These are phyloP conservation scores for Aspergillus saccharolyticus DNA, from an alignment of 495 filamentous ascomycete species.

Conservation along the genomic window DNA sequence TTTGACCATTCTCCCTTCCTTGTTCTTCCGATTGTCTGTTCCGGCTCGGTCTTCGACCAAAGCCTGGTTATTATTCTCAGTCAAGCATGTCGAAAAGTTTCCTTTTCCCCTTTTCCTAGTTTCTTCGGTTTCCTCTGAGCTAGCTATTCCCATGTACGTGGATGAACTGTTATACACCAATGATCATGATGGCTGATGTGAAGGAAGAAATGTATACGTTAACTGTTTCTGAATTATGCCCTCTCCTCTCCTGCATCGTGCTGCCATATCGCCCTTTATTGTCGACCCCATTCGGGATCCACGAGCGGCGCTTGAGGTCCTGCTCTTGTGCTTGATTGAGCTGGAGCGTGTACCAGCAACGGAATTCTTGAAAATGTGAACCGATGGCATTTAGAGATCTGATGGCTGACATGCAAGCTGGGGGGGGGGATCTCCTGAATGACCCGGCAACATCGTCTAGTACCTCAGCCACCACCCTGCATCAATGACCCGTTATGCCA, in stretches of 20 bases:
- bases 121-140: conserved; percentile 29
- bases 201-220: conserved; percentile 30
- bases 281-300: conserved; percentile 18
- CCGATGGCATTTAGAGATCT: conserved; percentile 26
- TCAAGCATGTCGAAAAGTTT: conserved; percentile 46
- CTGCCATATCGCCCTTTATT: conserved; percentile 12
- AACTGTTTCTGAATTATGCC: conserved; percentile 8
- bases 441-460: not conserved
- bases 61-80: conserved; percentile 36
- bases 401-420: conserved; percentile 17
- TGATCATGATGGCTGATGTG: conserved; percentile 40
- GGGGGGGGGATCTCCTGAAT: conserved; percentile 4
- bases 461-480: not conserved
- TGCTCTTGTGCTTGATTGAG: conserved; percentile 24
- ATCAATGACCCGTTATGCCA: not conserved
- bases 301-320: conserved; percentile 27
- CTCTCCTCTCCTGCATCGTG: conserved; percentile 10
- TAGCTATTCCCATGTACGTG: conserved; percentile 37
- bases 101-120: conserved; percentile 19
- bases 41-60: conserved; percentile 31
- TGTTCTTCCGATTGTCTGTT: conserved; percentile 7
- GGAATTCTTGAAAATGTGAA: too few species aligned
- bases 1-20: conserved; percentile 15
- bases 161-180: conserved; percentile 35
- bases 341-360: too few species aligned